Base-by-base conservation (phyloP, 768 basidiomycete species). In the Phallus indusiatus region DNA sequence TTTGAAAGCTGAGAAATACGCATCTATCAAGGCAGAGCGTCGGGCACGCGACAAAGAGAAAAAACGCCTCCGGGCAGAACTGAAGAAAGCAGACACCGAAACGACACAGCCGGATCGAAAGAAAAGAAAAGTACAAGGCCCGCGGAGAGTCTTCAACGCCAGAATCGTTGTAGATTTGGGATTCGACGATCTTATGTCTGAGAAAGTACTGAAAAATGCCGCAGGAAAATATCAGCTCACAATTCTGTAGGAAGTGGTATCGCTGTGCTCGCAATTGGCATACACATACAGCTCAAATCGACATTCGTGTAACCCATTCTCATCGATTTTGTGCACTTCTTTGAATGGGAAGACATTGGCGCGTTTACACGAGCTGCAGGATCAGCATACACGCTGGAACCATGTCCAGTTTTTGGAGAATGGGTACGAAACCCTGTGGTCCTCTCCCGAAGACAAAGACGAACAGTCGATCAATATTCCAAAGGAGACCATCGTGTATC, bases 151-250 rank as follows among this genome's bases (percentile, higher is more conserved):
- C 67, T 85, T 82, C 63, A 77, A 81, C 6, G 90, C 87, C 20
- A 79, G 77, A 60, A 78, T 93, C 2, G 81, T 91, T 35, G 70
- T 98, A 18, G 96, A 99, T 73, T 77, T 97, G 17, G 91, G 85
- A 9, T 97, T 96, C 69, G 94, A 98, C 69, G 82, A 94, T 48
- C 76, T 85, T 72, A 97, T 98, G 95, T 83, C 76, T 59, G 92
- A 95, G 62, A 91, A 94, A 76, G 94, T 94, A 70, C 64, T 85
- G 71, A 22, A 14, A 7, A 33, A 20, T 8, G 21, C 6, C 7
- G 18, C 35, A 42, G 42, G 51, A 47, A 22, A 0, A 22, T 6
- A 33, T 48, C 61, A 22, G 56, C 46, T 48, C 34, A 20, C 48
- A 10, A 22, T 42, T 53, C 54, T 46, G 47, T 70, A 98, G 95